phyloP scores from a whole-genome alignment of 2,329 filamentous ascomycete genomes.

The Claviceps sorghi region DNA sequence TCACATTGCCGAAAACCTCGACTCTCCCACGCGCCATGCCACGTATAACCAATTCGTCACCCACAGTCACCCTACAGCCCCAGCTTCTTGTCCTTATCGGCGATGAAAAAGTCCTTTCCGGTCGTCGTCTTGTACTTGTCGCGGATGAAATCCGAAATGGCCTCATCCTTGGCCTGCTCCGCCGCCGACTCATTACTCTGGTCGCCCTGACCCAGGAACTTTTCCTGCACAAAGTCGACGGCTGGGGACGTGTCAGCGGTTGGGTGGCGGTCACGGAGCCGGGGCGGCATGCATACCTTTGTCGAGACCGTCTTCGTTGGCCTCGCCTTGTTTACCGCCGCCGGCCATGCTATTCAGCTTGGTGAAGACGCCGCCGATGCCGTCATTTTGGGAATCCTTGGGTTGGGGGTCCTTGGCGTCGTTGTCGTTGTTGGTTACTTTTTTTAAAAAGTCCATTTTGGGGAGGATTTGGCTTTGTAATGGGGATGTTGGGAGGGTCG shows the following conservation, averaged over 20 bases:
- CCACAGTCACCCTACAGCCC: too few relatives aligned
- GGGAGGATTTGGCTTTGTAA: not conserved
- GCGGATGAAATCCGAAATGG: constrained; percentile 60
- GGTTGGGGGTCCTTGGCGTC: not conserved
- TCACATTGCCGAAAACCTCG: too few relatives aligned
- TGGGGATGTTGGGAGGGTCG: too few relatives aligned
- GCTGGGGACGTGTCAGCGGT: constrained; percentile 29
- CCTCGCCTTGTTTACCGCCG: constrained; percentile 59
- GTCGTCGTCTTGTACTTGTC: constrained; percentile 53
- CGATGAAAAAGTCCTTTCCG: constrained; percentile 54
- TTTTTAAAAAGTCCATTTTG: not conserved
- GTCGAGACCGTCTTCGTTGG: constrained; percentile 71
- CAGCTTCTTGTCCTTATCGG: constrained; percentile 46
- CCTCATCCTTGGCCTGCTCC: constrained; percentile 74
- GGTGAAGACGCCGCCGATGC: constrained; percentile 33
- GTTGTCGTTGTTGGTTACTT: not conserved
- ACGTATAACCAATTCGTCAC: too few relatives aligned
- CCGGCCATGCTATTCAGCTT: constrained; percentile 60
- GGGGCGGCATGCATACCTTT: constrained; percentile 40
- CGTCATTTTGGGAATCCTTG: constrained; percentile 13
- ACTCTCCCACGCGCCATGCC: too few relatives aligned
- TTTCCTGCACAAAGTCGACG: constrained; percentile 65
- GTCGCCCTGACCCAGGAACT: constrained; percentile 52
- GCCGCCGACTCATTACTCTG: constrained; percentile 59
- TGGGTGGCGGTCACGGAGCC: too few relatives aligned